phyloP scores from a whole-genome alignment of 2,329 filamentous ascomycete genomes.

The Fusarium anthophilum region DNA sequence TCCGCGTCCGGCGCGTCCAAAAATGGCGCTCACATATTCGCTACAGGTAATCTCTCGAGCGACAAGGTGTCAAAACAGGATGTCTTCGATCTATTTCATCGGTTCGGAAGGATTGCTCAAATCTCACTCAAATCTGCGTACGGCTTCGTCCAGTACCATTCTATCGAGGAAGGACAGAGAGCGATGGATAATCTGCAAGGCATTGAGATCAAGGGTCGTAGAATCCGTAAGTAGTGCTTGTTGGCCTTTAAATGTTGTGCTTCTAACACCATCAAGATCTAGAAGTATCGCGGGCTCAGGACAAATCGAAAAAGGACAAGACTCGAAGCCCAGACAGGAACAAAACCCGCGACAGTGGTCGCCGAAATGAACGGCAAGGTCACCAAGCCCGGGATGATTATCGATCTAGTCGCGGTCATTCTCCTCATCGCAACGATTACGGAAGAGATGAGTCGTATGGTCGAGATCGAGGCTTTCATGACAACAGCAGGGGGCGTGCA shows the following conservation, averaged over 20 bases:
- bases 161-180: conserved; percentile 74
- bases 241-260: neutral
- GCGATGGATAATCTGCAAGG: conserved; percentile 85
- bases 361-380: conserved; percentile 58
- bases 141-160: conserved; percentile 94
- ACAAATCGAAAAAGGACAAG: conserved; percentile 72
- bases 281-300: conserved; percentile 89
- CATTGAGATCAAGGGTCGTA: conserved; percentile 83
- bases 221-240: conserved; percentile 78
- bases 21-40: conserved; percentile 41
- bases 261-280: conserved; percentile 67
- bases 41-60: conserved; percentile 84
- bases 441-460: conserved; percentile 70
- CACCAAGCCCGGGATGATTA: conserved; percentile 69
- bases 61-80: conserved; percentile 94
- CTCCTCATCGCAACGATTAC: conserved; percentile 64
- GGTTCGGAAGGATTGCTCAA: conserved; percentile 87
- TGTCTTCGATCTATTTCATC: conserved; percentile 89
- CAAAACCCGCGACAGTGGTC: conserved; percentile 61
- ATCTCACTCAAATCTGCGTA: conserved; percentile 97
- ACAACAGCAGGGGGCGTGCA: conserved; percentile 59
- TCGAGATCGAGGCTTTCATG: conserved; percentile 55
- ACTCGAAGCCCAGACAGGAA: conserved; percentile 66
- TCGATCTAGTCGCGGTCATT: conserved; percentile 68
- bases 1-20: conserved; percentile 41